Evolutionary conservation across 495 filamentous ascomycete species (phyloP), one percentile per base, ranked within the genome.

Genomic region (Talaromyces stipitatus): DNA sequence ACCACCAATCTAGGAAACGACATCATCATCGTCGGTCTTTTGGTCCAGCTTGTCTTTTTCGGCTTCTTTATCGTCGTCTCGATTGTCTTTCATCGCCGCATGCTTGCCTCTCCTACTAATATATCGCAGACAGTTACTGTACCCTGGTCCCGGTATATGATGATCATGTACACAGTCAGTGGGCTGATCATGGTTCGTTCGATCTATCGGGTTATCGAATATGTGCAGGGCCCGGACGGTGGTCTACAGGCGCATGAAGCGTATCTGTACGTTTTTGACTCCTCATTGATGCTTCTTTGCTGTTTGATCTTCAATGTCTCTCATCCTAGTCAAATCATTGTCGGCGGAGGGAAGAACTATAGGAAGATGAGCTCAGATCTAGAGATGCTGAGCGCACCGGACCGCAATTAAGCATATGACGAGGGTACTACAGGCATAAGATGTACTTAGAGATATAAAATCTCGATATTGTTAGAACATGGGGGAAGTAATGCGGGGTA

Each of bases 231-330:
- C 0, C 65, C 77, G 32, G 69, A 74, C 10, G 82, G 83, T 6
- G 75, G 68, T 58, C 28, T 82, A 26, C 62, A 85, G 58, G 61
- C 51, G 16, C 72, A 82, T 38, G 85, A 89, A 67, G 77, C 73
- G 50, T 81, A 79, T 57, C 62, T 88, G 53, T 89, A 87, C 61
- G 61, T 84, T 2, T 87, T 88, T 58, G 85, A 90, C 63, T 70
- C 76, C 12, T 46, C 75, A 43, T 60, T 82, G 43, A 88, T 90
- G 84, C 61, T 82, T 22, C 6, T 64, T 0, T 79, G 77, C 16
- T 77, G 81, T 65, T 57, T 77, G 0, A 55, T 79, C 2, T 78
- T 86, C 54, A 76, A 72, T 51, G 59, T 70, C 30, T 24, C 54
- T 11, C 70, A 72, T 56, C 70, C 70, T 5, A 66, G 68, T 54